These are phyloP conservation scores for Candida labiduridarum DNA, from an alignment of 1,139 yeast species.

Conservation along the genomic window DNA sequence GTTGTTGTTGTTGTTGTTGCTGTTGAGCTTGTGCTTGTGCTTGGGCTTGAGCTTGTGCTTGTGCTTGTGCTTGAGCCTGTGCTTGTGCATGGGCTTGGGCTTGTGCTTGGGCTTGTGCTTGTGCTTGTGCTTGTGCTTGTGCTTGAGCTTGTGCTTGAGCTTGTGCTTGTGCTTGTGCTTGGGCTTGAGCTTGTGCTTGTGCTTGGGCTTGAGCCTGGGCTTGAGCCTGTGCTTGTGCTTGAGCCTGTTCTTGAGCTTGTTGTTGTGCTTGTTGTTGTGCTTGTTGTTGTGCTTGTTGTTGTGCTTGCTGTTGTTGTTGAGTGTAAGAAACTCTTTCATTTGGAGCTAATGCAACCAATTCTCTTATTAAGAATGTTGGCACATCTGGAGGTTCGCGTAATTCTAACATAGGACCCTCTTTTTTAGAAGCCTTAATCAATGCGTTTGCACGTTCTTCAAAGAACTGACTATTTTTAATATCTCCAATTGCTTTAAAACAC, in stretches of 20 bases:
- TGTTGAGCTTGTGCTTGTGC: slow-evolving; percentile 4
- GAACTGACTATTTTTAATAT: slow-evolving; percentile 38
- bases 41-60: slow-evolving; percentile 13
- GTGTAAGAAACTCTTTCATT: slow-evolving; percentile 43
- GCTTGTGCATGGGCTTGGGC: slow-evolving; percentile 16
- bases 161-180: slow-evolving; percentile 18
- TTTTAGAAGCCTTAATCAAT: slow-evolving; percentile 42
- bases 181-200: slow-evolving; percentile 14
- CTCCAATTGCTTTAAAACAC: slow-evolving; percentile 54
- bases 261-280: slow-evolving; percentile 11
- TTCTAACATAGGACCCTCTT: slow-evolving; percentile 46
- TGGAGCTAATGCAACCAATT: slow-evolving; percentile 47
- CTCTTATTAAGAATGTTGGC: slow-evolving; percentile 49
- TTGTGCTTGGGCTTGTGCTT: slow-evolving; percentile 12
- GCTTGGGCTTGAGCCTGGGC: slow-evolving; percentile 12
- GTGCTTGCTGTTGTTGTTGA: slow-evolving; percentile 24
- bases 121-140: slow-evolving; percentile 12
- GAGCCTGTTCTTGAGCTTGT: slow-evolving; percentile 12
- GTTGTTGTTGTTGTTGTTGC: slow-evolving; percentile 12
- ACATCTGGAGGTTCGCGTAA: slow-evolving; percentile 54
- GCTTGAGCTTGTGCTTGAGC: slow-evolving; percentile 16
- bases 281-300: slow-evolving; percentile 11
- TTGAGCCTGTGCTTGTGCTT: slow-evolving; percentile 13
- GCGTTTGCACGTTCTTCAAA: slow-evolving; percentile 47
- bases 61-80: slow-evolving; percentile 13